Evolutionary conservation across 2,329 filamentous ascomycete species (phyloP).

Genomic region (Zymoseptoria brevis): DNA sequence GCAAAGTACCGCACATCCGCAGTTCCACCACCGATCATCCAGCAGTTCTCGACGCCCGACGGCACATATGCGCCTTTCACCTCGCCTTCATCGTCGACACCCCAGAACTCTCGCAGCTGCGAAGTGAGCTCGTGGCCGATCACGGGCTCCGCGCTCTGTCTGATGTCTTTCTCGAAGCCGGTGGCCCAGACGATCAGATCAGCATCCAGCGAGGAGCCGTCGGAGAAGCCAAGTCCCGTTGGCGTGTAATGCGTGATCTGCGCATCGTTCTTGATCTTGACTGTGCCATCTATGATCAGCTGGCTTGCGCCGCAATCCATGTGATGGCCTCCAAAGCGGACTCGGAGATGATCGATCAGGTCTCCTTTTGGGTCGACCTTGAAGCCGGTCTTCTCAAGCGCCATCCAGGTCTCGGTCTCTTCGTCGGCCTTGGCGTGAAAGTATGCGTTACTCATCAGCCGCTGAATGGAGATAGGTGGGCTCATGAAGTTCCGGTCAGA

Average conservation of each 20-base stretch:
- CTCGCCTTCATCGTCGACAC: constrained; percentile 42
- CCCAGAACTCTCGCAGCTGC: constrained; percentile 38
- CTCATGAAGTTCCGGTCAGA: constrained; percentile 20
- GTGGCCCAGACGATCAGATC: constrained; percentile 43
- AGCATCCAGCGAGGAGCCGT: constrained; percentile 37
- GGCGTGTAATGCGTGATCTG: constrained; percentile 30
- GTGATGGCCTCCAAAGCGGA: constrained; percentile 41
- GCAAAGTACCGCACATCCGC: constrained; percentile 42
- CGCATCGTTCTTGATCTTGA: constrained; percentile 37
- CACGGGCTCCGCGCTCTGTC: constrained; percentile 31
- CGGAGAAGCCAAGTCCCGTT: constrained; percentile 37
- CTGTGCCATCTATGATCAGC: constrained; percentile 38
- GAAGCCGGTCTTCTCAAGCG: constrained; percentile 38
- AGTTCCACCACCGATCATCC: constrained; percentile 34
- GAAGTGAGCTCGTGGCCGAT: constrained; percentile 37
- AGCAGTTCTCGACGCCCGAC: constrained; percentile 13
- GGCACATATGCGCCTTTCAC: constrained; percentile 37
- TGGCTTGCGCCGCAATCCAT: constrained; percentile 40
- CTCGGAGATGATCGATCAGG: constrained; percentile 33
- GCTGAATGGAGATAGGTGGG: constrained; percentile 24
- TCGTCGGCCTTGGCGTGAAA: constrained; percentile 24
- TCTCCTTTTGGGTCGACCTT: constrained; percentile 33
- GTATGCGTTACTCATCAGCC: constrained; percentile 27
- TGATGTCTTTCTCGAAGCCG: constrained; percentile 39
- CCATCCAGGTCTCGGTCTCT: constrained; percentile 34